Base-by-base conservation (phyloP, 1,284 basidiomycete genomes). In the Cutaneotrichosporon dermatis region DNA sequence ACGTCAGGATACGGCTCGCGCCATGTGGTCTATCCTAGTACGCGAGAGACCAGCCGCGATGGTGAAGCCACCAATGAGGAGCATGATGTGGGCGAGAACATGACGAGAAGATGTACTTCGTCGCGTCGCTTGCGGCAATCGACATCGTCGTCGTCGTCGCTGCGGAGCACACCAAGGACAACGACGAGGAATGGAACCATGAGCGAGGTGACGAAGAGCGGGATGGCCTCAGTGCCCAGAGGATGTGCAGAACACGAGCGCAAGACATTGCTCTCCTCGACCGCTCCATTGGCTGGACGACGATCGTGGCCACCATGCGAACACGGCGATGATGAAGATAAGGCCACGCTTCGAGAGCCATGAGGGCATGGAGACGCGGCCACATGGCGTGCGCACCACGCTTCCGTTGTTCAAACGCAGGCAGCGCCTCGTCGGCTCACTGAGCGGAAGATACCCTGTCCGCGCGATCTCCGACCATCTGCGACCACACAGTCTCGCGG, bases 161-260 rank as follows among this genome's bases (percentile, higher is more conserved):
- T 83, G 11, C 89, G 83, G 35, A 96, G 83, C n/a, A 96, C 90
- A 34, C 86, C 85, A 35, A 96, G 80, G 13, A 86, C 80, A n/a
- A 97, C 89, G n/a, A 96, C 85, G 4, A 97, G 82, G 48, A 96
- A 80, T 0, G 96, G 95, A 2, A 99, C 88, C 58, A 89, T 81
- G 61, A 90, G 86, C 1, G 92, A 95, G 0, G 96, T 99, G 33
- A 96, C 93, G 69, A 99, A 99, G 3, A 99, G 83, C 3, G 95
- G 94, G 55, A 99, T 93, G 16, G 93, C 93, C 84, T 99, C 95
- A 8, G 92, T 90, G 94, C 94, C 96, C 95, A 99, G 54, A 98
- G 80, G 44, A 98, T 84, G 94, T 97, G 67, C 92, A 92, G 69
- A 98, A 92, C 2, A 89, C 82, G 55, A 99, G 84, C 0, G 93